These are phyloP conservation scores for Ordospora colligata DNA, from an alignment of 371 early-diverging fungal species.

Conservation along the genomic window DNA sequence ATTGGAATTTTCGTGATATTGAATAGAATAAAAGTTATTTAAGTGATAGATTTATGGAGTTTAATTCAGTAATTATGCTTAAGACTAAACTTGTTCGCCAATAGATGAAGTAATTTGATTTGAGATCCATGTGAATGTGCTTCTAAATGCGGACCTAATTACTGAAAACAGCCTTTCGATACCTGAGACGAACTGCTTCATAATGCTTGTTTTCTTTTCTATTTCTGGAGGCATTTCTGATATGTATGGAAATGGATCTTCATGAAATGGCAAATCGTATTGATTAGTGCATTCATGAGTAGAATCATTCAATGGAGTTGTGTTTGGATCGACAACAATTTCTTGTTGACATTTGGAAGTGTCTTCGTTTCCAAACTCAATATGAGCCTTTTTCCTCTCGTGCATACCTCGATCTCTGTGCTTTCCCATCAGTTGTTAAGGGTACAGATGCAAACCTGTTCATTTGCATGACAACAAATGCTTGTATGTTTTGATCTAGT, in stretches of 20 bases:
- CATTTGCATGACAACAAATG: no score
- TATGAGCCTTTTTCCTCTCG: not conserved
- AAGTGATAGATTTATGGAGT: no score
- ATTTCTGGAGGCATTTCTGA: not conserved
- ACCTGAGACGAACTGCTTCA: constrained; percentile 5
- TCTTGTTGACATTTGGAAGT: no score
- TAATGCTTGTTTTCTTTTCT: not conserved
- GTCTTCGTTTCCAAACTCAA: not conserved
- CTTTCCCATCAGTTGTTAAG: not conserved
- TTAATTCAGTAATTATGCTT: no score
- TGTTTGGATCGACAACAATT: no score
- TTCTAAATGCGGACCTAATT: not conserved
- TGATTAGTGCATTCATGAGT: no score
- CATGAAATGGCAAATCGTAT: no score
- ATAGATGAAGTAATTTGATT: not conserved
- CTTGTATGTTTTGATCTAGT: no score
- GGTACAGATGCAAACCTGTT: not conserved
- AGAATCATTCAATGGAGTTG: no score
- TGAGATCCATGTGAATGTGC: not conserved
- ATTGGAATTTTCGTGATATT: no score
- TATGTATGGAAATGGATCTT: not conserved
- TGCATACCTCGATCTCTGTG: not conserved
- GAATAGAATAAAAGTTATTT: no score
- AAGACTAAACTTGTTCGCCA: no score
- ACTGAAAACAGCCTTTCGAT: not conserved